Percentiles rank a stretch among this genome's conserved stretches.
phyloP scores from a whole-genome alignment of 148 eudicot genomes.

The Diospyros kaki region DNA sequence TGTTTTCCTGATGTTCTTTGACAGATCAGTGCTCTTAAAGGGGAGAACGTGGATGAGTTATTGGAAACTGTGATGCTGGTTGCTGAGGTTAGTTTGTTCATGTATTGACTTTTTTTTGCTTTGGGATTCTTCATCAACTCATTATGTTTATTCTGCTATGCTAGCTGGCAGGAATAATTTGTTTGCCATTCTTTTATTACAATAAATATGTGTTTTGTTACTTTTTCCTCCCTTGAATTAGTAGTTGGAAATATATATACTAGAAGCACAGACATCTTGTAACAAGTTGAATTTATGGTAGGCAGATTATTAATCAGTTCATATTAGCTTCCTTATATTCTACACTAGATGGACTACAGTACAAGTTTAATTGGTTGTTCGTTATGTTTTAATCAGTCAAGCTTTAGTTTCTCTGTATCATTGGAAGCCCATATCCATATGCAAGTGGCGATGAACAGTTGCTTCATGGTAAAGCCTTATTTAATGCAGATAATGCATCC shows the following conservation, averaged over 20 bases:
- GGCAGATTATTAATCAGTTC: not conserved
- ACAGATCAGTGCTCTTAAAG: slow-evolving; percentile 97
- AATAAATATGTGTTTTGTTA: not conserved
- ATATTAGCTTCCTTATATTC: not conserved
- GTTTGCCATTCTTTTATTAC: not conserved
- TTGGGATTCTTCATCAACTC: slow-evolving; percentile 7
- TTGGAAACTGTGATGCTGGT: slow-evolving; percentile 94
- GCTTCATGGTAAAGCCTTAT: not conserved
- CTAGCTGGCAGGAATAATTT: not conserved
- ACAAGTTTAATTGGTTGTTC: not conserved
- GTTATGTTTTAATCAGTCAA: not conserved
- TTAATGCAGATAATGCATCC: not conserved
- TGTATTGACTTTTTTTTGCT: slow-evolving; percentile 1
- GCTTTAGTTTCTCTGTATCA: not conserved
- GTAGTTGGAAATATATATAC: not conserved
- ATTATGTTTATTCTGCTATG: not conserved
- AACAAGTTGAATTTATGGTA: not conserved
- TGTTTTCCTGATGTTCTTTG: slow-evolving; percentile 10
- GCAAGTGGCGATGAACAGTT: not conserved
- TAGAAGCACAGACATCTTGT: slow-evolving; percentile 3
- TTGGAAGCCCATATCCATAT: not conserved
- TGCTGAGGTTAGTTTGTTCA: slow-evolving; percentile 65
- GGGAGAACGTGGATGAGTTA: slow-evolving; percentile 81
- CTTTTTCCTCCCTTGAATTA: not conserved
- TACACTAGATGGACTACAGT: too few relatives aligned